Evolutionary conservation across 2,329 filamentous ascomycete genomes (phyloP).

Genomic region (Fusarium abutilonis): DNA sequence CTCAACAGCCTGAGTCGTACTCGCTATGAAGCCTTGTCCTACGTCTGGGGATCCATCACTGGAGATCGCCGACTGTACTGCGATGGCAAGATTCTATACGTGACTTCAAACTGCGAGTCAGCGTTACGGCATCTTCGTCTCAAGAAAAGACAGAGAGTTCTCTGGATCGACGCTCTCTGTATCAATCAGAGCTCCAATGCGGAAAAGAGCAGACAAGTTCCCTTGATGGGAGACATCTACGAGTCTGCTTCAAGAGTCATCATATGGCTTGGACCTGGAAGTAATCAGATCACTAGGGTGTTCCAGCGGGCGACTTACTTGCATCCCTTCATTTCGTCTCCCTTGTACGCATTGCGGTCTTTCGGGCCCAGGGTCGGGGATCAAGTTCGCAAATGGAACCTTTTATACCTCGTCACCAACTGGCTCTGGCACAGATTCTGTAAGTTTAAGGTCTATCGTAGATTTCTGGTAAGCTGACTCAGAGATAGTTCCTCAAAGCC

Average conservation of each 20-base stretch:
- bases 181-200: constrained; percentile 35
- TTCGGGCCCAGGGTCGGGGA: constrained; percentile 27
- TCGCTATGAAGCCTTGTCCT: constrained; percentile 36
- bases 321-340: constrained; percentile 47
- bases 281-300: constrained; percentile 15
- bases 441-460: neutral
- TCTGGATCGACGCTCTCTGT: constrained; percentile 45
- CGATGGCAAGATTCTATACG: constrained; percentile 21
- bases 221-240: constrained; percentile 40
- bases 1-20: constrained; percentile 4
- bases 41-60: constrained; percentile 33
- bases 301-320: constrained; percentile 41
- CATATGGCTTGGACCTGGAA: constrained; percentile 39
- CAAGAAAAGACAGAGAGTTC: constrained; percentile 1
- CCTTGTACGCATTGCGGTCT: constrained; percentile 18
- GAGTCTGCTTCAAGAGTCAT: constrained; percentile 37
- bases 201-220: constrained; percentile 40
- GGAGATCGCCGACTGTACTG: constrained; percentile 22
- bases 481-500: constrained; percentile 5
- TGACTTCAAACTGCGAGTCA: constrained; percentile 33
- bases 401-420: constrained; percentile 18
- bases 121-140: constrained; percentile 27
- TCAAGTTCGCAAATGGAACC: constrained; percentile 30
- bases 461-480: neutral
- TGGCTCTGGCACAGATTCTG: constrained; percentile 27